Evolutionary conservation across 2,329 filamentous ascomycete species (phyloP).

Genomic region (Dothideomycetes sp.): DNA sequence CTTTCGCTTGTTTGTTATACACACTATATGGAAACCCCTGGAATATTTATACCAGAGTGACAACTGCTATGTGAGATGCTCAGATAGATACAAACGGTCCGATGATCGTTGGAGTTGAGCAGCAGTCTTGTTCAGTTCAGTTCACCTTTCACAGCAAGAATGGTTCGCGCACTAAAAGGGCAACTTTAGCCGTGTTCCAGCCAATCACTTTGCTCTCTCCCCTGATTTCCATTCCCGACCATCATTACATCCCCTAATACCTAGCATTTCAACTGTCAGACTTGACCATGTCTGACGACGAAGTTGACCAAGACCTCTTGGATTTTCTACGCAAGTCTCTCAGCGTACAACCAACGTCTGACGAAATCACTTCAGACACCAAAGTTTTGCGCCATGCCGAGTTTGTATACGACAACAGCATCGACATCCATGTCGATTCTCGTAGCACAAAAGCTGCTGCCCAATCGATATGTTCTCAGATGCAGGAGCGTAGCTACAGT

Average conservation of each 20-base stretch:
- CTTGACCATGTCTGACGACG: constrained; percentile 72
- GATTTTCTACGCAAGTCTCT: constrained; percentile 77
- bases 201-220: too few species aligned
- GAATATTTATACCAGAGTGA: too few species aligned
- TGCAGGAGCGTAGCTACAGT: constrained; percentile 76
- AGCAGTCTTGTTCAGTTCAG: too few species aligned
- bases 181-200: too few species aligned
- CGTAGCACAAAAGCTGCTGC: constrained; percentile 74
- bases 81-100: too few species aligned
- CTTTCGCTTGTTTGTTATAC: too few species aligned
- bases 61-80: too few species aligned
- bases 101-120: too few species aligned
- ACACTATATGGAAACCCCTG: too few species aligned
- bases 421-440: constrained; percentile 86
- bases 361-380: constrained; percentile 53
- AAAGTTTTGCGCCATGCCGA: constrained; percentile 75
- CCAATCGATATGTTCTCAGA: constrained; percentile 65
- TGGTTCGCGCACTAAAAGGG: too few species aligned
- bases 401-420: constrained; percentile 82
- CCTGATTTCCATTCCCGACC: too few species aligned
- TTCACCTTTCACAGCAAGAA: too few species aligned
- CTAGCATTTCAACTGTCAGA: background rate
- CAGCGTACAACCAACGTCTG: constrained; percentile 28
- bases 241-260: background rate
- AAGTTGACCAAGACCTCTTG: constrained; percentile 78